These are phyloP conservation scores for Colletotrichum musicola DNA, from an alignment of 2,329 filamentous ascomycete genomes.

Conservation along the genomic window DNA sequence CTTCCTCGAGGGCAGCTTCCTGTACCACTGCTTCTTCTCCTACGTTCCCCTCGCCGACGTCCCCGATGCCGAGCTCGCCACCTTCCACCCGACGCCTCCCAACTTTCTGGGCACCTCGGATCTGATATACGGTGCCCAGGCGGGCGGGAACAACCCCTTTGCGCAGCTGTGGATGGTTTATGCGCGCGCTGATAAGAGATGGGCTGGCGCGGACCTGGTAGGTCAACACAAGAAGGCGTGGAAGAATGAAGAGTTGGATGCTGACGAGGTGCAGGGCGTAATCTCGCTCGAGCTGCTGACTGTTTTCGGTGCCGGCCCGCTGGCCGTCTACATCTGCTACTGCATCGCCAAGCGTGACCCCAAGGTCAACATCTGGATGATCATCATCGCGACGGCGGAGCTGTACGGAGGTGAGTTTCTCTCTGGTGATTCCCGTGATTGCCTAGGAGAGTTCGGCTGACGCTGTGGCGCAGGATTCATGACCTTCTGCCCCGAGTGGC, in stretches of 20 bases:
- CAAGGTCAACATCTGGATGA: constrained; percentile 71
- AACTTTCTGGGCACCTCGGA: constrained; percentile 65
- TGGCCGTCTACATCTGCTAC: constrained; percentile 71
- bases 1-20: constrained; percentile 89
- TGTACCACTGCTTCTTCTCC: constrained; percentile 93
- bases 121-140: constrained; percentile 69
- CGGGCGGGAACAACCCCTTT: constrained; percentile 65
- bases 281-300: constrained; percentile 76
- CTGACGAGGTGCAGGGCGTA: constrained; percentile 57
- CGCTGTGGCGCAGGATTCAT: constrained; percentile 67
- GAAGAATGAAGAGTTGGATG: background rate
- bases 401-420: constrained; percentile 70
- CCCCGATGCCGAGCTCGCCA: constrained; percentile 48
- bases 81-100: constrained; percentile 61
- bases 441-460: too few species aligned
- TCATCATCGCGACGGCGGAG: constrained; percentile 74
- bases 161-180: constrained; percentile 78
- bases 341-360: constrained; percentile 68
- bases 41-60: constrained; percentile 54
- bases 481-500: constrained; percentile 79
- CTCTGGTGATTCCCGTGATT: background rate
- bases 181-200: constrained; percentile 72
- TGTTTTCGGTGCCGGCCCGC: constrained; percentile 71
- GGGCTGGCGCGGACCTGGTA: constrained; percentile 73
- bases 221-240: constrained; percentile 37